phyloP scores from a whole-genome alignment of 2,329 filamentous ascomycete genomes.

The Colletotrichum cuscutae region DNA sequence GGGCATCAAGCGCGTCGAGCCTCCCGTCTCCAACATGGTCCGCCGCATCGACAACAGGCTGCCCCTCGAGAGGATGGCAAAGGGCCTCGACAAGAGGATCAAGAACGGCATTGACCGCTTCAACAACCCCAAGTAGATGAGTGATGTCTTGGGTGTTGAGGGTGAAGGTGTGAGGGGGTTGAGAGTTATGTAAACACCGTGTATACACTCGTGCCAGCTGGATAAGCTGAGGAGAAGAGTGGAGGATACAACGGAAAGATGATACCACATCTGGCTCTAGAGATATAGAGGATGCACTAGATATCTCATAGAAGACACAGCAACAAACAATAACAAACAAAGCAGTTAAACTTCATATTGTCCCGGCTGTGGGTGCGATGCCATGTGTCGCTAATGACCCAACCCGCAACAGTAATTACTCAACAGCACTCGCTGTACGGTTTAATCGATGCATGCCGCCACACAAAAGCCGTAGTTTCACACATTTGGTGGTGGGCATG shows the following conservation, averaged over 20 bases:
- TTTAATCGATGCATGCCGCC: neutral
- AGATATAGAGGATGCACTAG: constrained; percentile 26
- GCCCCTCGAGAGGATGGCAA: constrained; percentile 61
- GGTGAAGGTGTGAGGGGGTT: too few relatives aligned
- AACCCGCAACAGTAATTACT: neutral
- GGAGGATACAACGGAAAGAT: neutral
- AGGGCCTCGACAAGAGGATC: constrained; percentile 59
- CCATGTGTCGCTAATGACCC: neutral
- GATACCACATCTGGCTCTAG: constrained; percentile 23
- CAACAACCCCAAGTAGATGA: constrained; percentile 23
- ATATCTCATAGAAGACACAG: constrained; percentile 8
- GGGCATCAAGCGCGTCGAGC: constrained; percentile 62
- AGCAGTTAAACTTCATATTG: neutral
- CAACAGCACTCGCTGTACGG: neutral
- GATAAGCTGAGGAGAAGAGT: neutral
- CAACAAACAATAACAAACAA: constrained; percentile 14
- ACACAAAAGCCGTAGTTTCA: neutral
- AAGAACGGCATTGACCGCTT: constrained; percentile 54
- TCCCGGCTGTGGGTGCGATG: neutral
- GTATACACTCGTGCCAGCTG: neutral
- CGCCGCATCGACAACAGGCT: constrained; percentile 57
- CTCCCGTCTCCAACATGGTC: constrained; percentile 56
- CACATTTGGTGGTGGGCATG: neutral
- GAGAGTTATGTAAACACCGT: neutral
- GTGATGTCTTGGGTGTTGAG: neutral